Base-by-base conservation (phyloP, 73 alveolate genomes). In the Symbiodinium pilosum region DNA sequence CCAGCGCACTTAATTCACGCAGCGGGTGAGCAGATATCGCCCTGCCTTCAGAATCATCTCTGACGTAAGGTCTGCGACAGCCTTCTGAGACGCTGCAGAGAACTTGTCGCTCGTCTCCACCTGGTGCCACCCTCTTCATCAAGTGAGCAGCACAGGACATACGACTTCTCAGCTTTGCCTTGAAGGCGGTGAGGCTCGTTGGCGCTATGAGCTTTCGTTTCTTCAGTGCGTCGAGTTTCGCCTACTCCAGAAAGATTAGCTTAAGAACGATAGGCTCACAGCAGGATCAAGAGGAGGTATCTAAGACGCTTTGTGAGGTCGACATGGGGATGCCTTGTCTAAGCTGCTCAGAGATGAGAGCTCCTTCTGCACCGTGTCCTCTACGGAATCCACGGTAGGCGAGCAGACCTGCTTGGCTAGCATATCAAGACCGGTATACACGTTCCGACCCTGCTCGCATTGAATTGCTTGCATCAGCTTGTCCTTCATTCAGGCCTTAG, bases 11-110 rank as follows among this genome's bases (percentile, higher is more conserved):
- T 6, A 83, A 39, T 5, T 12, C 32, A 83, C 92, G 28, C 28
- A 32, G 77, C 77, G 32, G 28, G 32, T 30, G 32, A 21, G 36
- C 32, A 32, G 28, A 84, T 99, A 98, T 99, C 99, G 99, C 99
- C 99, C 99, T 75, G 99, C 99, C 91, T 99, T 93, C 84, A 99
- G 99, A 71, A 99, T 95, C 99, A 99, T 94, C 64, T 99, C 99
- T 40, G 99, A 92, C 12, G 99, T 99, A 73, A 99, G 99, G 99
- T 99, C 99, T n/a, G 99, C 99, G 93, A 99, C 99, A 5, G 93
- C 99, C 92, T 99, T 99, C 44, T 92, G 99, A 39, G 99, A 93
- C 86, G 99, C 99, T 30, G 99, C 86, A 28, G 99, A 96, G 99
- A 98, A 99, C 88, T 99, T 99, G 52, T 98, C 99, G 20, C 99